These are phyloP conservation scores for Verticillium klebahnii DNA, from an alignment of 2,329 filamentous ascomycete genomes.

Conservation along the genomic window DNA sequence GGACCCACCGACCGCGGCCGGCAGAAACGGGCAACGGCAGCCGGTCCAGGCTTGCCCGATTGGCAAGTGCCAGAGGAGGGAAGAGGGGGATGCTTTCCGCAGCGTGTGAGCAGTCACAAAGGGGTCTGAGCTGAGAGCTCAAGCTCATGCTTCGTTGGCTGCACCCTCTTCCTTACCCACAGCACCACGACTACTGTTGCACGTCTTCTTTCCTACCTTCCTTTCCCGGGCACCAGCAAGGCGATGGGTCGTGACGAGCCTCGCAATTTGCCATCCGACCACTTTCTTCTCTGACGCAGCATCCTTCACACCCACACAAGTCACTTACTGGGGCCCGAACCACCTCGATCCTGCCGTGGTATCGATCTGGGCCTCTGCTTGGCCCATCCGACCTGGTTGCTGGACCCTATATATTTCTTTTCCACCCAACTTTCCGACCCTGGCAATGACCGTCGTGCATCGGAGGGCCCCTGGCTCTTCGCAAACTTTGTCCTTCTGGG, in stretches of 20 bases:
- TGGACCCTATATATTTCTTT: neutral
- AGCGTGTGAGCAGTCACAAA: neutral
- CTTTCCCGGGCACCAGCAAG: neutral
- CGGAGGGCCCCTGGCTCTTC: neutral
- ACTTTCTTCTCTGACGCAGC: neutral
- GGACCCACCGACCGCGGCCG: neutral
- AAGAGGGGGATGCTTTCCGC: neutral
- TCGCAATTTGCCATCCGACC: neutral
- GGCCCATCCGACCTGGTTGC: neutral
- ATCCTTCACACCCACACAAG: neutral
- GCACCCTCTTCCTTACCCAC: neutral
- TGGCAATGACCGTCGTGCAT: neutral
- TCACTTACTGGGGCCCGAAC: neutral
- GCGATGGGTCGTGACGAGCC: neutral
- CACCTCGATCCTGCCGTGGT: neutral
- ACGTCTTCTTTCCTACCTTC: neutral
- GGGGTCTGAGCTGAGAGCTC: neutral
- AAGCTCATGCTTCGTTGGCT: neutral
- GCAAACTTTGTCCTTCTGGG: conserved; percentile 2
- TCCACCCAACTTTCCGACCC: neutral
- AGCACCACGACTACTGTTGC: neutral
- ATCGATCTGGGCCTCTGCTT: neutral
- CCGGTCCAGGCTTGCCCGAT: neutral
- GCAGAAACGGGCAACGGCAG: neutral
- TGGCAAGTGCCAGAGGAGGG: neutral